phyloP scores from a whole-genome alignment of 805 yeast species.

The Wickerhamomyces strasburgensis region DNA sequence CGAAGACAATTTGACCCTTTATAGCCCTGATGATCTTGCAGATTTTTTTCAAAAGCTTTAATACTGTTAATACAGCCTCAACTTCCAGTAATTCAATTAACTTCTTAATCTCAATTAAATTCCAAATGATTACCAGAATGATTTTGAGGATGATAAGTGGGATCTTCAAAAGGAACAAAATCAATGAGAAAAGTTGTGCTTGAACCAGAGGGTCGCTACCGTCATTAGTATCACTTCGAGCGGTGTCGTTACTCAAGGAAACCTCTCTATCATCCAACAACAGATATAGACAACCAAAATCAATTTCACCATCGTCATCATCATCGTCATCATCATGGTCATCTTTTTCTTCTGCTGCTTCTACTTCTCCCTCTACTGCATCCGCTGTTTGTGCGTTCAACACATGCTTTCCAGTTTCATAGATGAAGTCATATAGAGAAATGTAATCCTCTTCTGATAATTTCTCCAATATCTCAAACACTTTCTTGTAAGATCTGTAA shows the following conservation, averaged over 20 bases:
- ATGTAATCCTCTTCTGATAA: constrained; percentile 16
- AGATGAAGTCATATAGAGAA: constrained; percentile 16
- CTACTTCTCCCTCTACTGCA: background rate
- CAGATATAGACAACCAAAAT: too few species aligned
- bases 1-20: constrained; percentile 11
- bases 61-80: constrained; percentile 11
- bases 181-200: background rate
- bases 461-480: constrained; percentile 14
- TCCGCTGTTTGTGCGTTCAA: background rate
- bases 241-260: too few species aligned
- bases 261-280: too few species aligned
- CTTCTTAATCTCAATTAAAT: constrained; percentile 16
- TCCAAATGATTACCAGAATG: constrained; percentile 15
- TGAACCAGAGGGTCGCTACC: background rate
- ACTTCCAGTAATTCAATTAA: constrained; percentile 15
- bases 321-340: background rate
- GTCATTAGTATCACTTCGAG: background rate
- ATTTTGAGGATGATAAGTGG: constrained; percentile 15
- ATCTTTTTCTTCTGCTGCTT: background rate
- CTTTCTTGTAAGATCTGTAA: constrained; percentile 5
- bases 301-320: background rate
- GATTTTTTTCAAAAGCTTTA: constrained; percentile 11
- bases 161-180: constrained; percentile 7
- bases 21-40: constrained; percentile 8
- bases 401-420: background rate